These are phyloP conservation scores for Boletus pseudo-olivaceus DNA, from an alignment of 768 basidiomycete genomes.

Conservation along the genomic window DNA sequence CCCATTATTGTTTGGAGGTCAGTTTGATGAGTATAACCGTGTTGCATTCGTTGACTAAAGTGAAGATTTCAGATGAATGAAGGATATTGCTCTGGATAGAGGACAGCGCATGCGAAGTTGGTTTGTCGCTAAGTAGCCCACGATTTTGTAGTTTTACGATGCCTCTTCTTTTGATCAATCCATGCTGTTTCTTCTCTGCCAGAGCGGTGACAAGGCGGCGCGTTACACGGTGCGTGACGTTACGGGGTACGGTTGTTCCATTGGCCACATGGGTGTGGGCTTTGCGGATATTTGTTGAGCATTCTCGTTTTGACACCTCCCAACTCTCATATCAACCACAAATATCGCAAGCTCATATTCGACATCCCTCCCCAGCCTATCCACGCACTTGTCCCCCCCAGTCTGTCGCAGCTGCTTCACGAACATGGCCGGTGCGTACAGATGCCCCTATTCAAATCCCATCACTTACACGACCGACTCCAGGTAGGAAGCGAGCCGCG, in stretches of 20 bases:
- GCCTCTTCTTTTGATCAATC: constrained; percentile 27
- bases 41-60: constrained; percentile 3
- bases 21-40: background rate
- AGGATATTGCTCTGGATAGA: constrained; percentile 13
- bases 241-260: constrained; percentile 19
- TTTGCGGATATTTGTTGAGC: constrained; percentile 25
- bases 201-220: constrained; percentile 2
- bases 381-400: background rate
- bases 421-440: constrained; percentile 30
- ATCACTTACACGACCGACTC: background rate
- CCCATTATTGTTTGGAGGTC: constrained; percentile 19
- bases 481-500: constrained; percentile 47
- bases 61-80: constrained; percentile 7
- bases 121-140: constrained; percentile 26
- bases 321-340: constrained; percentile 10
- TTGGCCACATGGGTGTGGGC: constrained; percentile 9
- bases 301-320: constrained; percentile 21
- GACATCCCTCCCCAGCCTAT: background rate
- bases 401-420: background rate
- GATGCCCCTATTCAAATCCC: constrained; percentile 10
- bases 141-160: constrained; percentile 27
- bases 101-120: constrained; percentile 1
- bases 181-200: constrained; percentile 1
- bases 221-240: constrained; percentile 33
- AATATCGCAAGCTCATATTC: background rate